Evolutionary conservation across 2,329 filamentous ascomycete genomes (phyloP), one percentile per base, ranked within the genome.

Genomic region (Botrytis deweyae): DNA sequence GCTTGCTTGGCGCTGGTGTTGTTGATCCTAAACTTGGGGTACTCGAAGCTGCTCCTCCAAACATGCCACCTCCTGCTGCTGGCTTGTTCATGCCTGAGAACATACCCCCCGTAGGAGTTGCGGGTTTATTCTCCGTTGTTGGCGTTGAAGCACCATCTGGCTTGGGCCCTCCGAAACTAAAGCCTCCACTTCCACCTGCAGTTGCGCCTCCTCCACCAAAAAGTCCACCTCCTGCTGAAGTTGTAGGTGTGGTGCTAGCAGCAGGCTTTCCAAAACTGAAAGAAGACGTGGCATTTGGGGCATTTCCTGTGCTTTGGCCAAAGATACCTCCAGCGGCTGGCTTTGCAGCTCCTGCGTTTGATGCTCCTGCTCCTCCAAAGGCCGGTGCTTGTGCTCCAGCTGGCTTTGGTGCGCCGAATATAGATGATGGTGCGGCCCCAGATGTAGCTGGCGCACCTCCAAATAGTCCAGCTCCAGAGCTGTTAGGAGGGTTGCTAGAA

Each of bases 281-380:
- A 66, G 62, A n/a, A 58, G 55, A 65, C n/a, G 73, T 72, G 68
- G 73, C 74, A 62, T 80, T 62, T 12, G 81, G 78, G 61, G 81
- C 69, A 70, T 80, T 79, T 78, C 80, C 70, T 46, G 80, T 78
- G 62, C 75, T 76, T 29, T 79, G 76, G 49, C 80, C 77, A 71
- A 80, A 79, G 36, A 78, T 49, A 36, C 73, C 66, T 40, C 76
- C 74, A 20, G 77, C 76, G 70, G 76, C 65, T 46, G 78, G 49
- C 64, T 59, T 55, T 42, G 70, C 70, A 40, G 70, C 61, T 65
- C 38, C 70, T 65, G 44, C 8, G 33, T 40, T 66, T 46, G 70
- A 42, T 42, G 61, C 61, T 40, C 44, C 70, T 55, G 61, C 61
- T 25, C 33, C 61, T 49, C 70, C 70, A 65, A 72, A 72, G n/a